These are phyloP conservation scores for Lactifluus pinguis DNA, from an alignment of 768 basidiomycete species.

Conservation along the genomic window DNA sequence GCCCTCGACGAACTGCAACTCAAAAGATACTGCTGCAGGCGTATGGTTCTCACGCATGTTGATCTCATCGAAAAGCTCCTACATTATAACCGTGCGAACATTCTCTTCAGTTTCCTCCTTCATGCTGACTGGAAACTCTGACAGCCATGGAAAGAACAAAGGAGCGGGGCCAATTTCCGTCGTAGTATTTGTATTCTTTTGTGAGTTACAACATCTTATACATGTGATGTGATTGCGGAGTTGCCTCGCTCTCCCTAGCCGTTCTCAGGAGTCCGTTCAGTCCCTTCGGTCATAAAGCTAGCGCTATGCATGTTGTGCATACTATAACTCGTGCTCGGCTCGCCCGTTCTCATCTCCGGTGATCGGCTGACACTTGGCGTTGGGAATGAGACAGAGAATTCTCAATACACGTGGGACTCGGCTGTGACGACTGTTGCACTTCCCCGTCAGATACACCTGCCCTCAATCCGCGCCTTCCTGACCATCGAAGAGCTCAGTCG, in stretches of 20 bases:
- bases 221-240: neutral
- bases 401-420: too few species aligned
- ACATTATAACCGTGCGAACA: slow-evolving; percentile 80
- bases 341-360: neutral
- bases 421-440: too few species aligned
- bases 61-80: slow-evolving; percentile 95
- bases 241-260: neutral
- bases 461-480: neutral
- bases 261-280: neutral
- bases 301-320: neutral
- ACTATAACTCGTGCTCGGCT: neutral
- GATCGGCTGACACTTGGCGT: neutral
- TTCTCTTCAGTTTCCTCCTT: neutral
- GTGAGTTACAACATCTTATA: neutral
- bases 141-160: slow-evolving; percentile 24
- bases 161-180: slow-evolving; percentile 13
- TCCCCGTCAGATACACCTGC: too few species aligned
- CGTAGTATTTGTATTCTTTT: neutral
- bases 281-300: neutral
- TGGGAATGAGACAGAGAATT: neutral
- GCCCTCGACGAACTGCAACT: slow-evolving; percentile 84
- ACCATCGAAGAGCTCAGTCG: slow-evolving; percentile 73
- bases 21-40: slow-evolving; percentile 90
- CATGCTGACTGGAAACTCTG: neutral
- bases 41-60: slow-evolving; percentile 97